Conservation (phyloP, 768 basidiomycete species). For the Leccinum aurantiacum region DNA sequence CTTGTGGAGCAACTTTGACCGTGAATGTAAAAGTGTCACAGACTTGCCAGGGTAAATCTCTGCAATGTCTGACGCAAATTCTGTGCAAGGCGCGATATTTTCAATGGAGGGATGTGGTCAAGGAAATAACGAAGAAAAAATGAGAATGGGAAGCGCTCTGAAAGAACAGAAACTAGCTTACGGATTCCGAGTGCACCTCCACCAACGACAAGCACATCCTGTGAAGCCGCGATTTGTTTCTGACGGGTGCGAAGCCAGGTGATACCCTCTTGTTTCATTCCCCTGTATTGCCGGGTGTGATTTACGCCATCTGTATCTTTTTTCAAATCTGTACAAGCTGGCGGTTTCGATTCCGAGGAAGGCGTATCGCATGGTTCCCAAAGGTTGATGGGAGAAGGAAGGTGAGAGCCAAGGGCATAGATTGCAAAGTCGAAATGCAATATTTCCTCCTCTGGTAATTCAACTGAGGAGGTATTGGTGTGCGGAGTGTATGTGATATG, state of each 20-base stretch:
- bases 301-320: neutral
- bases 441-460: conserved; percentile 9
- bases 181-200: conserved; percentile 75
- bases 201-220: conserved; percentile 62
- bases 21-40: conserved; percentile 62
- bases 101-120: neutral
- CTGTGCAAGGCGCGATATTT: conserved; percentile 31
- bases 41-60: conserved; percentile 49
- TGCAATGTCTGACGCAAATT: conserved; percentile 64
- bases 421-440: conserved; percentile 57
- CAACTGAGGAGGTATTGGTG: neutral
- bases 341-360: neutral
- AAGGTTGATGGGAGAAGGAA: conserved; percentile 54
- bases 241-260: conserved; percentile 55
- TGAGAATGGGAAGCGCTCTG: neutral
- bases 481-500: conserved; percentile 34
- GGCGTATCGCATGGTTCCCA: conserved; percentile 37
- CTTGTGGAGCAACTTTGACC: conserved; percentile 49
- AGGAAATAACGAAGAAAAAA: neutral
- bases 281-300: conserved; percentile 29
- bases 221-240: conserved; percentile 43
- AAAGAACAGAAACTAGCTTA: conserved; percentile 33
- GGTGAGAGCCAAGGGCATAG: conserved; percentile 59
- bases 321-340: neutral
- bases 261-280: conserved; percentile 49